These are phyloP conservation scores for Stagonosporopsis tanaceti DNA, from an alignment of 2,329 filamentous ascomycete species.

Conservation along the genomic window DNA sequence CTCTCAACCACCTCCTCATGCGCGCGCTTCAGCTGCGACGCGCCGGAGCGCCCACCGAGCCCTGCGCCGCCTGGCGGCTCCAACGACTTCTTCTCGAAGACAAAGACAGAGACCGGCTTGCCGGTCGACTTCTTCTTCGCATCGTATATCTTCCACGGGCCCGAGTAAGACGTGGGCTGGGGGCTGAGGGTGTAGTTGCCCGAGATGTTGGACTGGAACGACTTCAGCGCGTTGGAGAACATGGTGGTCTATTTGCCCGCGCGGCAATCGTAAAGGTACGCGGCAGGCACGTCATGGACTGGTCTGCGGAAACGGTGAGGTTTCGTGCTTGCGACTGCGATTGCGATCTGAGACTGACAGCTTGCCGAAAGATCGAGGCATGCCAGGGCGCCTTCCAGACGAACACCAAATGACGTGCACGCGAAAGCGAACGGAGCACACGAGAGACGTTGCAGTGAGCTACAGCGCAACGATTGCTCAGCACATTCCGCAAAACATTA, in stretches of 20 bases:
- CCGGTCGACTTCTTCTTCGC: slow-evolving; percentile 95
- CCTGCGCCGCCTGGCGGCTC: slow-evolving; percentile 70
- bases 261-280: slow-evolving; percentile 30
- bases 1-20: slow-evolving; percentile 91
- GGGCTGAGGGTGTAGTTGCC: slow-evolving; percentile 87
- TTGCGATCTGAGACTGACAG: slow-evolving; percentile 31
- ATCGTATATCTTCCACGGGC: slow-evolving; percentile 97
- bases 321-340: slow-evolving; percentile 24
- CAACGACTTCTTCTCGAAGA: slow-evolving; percentile 89
- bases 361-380: slow-evolving; percentile 31
- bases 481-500: slow-evolving; percentile 2
- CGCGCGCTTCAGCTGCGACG: slow-evolving; percentile 76
- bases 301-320: slow-evolving; percentile 24
- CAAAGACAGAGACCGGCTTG: slow-evolving; percentile 87
- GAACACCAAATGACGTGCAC: slow-evolving; percentile 5
- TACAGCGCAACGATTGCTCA: background rate
- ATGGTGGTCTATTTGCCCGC: slow-evolving; percentile 62
- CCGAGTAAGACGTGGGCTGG: slow-evolving; percentile 78
- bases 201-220: slow-evolving; percentile 91
- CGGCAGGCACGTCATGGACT: slow-evolving; percentile 41
- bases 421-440: background rate
- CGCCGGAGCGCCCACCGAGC: slow-evolving; percentile 65
- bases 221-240: slow-evolving; percentile 90
- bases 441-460: no score
- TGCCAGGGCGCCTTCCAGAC: slow-evolving; percentile 18